Evolutionary conservation across 768 basidiomycete species (phyloP).

Genomic region (Podaxis rugospora): DNA sequence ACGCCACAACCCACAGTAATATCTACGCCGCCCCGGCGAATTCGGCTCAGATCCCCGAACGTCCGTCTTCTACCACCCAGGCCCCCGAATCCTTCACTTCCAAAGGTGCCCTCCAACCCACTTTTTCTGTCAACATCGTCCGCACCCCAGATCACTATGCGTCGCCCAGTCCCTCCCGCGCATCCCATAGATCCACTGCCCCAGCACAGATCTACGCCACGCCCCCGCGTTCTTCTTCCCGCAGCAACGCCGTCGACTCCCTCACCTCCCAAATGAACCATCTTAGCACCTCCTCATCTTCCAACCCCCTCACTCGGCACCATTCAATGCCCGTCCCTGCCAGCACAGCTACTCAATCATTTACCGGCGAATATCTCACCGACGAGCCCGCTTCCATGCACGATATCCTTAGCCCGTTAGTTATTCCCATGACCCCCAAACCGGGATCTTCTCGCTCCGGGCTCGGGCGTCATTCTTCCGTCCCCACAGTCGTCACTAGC

Average conservation of each 20-base stretch:
- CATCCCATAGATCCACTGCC: constrained; percentile 2
- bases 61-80: neutral
- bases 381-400: constrained; percentile 36
- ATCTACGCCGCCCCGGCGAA: constrained; percentile 3
- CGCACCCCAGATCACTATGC: constrained; percentile 64
- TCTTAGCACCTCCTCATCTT: constrained; percentile 11
- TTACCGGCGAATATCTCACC: constrained; percentile 26
- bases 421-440: constrained; percentile 31
- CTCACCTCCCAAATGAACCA: constrained; percentile 19
- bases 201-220: constrained; percentile 9
- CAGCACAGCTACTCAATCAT: constrained; percentile 14
- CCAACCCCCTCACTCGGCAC: constrained; percentile 25
- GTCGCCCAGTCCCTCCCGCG: constrained; percentile 14
- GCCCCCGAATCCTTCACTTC: constrained; percentile 45
- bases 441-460: constrained; percentile 15
- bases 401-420: constrained; percentile 41
- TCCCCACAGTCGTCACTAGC: constrained; percentile 26
- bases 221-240: constrained; percentile 15
- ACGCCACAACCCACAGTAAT: neutral
- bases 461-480: constrained; percentile 27
- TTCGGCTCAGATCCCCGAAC: neutral
- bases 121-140: constrained; percentile 65
- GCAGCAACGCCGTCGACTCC: constrained; percentile 14
- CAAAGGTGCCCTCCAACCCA: constrained; percentile 51
- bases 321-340: constrained; percentile 25